Conservation (phyloP, 495 filamentous ascomycete species). For the Cercophora scortea region DNA sequence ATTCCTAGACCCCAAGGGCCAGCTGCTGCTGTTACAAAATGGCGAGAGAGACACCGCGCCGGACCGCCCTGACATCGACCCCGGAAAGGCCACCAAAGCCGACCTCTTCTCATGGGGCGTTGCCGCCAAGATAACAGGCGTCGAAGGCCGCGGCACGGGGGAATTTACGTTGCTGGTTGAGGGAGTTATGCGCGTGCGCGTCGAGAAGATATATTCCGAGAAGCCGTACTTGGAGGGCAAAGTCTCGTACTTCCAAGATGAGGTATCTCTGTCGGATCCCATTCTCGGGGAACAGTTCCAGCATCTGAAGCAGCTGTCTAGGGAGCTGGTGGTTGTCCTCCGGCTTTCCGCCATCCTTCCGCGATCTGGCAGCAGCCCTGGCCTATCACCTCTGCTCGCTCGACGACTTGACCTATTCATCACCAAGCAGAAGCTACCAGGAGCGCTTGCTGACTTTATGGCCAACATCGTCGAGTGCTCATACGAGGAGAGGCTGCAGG, state of each 20-base stretch:
- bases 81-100: conserved; percentile 51
- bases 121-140: conserved; percentile 72
- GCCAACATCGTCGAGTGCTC: conserved; percentile 77
- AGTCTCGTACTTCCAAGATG: conserved; percentile 51
- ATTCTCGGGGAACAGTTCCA: conserved; percentile 59
- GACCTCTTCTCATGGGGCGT: conserved; percentile 73
- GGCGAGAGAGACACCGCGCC: conserved; percentile 33
- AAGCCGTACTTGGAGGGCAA: conserved; percentile 80
- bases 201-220: conserved; percentile 68
- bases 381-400: conserved; percentile 74
- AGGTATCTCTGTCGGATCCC: conserved; percentile 31
- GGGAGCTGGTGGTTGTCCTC: conserved; percentile 73
- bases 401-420: conserved; percentile 82
- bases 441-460: conserved; percentile 93
- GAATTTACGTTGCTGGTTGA: conserved; percentile 81
- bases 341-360: conserved; percentile 70
- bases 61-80: conserved; percentile 28
- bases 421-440: conserved; percentile 73
- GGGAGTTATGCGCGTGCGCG: conserved; percentile 66
- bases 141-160: conserved; percentile 70
- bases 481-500: conserved; percentile 80
- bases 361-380: conserved; percentile 43
- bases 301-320: conserved; percentile 70
- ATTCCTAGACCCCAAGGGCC: conserved; percentile 58
- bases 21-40: conserved; percentile 53